Evolutionary conservation across 495 filamentous ascomycete species (phyloP).

Genomic region (Xylaria curta): DNA sequence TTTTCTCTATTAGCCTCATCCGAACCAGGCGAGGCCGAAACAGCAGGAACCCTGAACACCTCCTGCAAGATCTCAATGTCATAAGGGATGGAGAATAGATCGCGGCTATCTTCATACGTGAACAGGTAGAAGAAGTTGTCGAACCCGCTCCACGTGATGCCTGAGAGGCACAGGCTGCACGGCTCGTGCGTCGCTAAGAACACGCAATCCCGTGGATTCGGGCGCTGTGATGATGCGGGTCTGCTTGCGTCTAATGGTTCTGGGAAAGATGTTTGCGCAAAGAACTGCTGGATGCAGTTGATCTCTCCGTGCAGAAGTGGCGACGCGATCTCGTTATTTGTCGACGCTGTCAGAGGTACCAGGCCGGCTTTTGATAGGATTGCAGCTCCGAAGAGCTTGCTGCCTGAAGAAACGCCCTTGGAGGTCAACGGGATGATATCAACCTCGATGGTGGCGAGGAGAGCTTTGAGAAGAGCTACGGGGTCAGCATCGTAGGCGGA

Average conservation of each 20-base stretch:
- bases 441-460: slow-evolving; percentile 43
- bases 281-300: slow-evolving; percentile 54
- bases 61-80: slow-evolving; percentile 51
- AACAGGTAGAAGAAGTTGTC: slow-evolving; percentile 52
- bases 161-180: slow-evolving; percentile 49
- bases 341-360: slow-evolving; percentile 40
- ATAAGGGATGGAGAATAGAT: slow-evolving; percentile 49
- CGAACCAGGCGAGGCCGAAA: background rate
- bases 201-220: slow-evolving; percentile 41
- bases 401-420: slow-evolving; percentile 45
- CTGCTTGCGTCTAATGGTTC: slow-evolving; percentile 1
- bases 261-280: slow-evolving; percentile 29
- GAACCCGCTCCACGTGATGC: slow-evolving; percentile 54
- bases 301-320: slow-evolving; percentile 51
- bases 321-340: slow-evolving; percentile 48
- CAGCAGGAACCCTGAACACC: slow-evolving; percentile 45
- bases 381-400: slow-evolving; percentile 51
- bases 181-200: slow-evolving; percentile 54
- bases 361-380: slow-evolving; percentile 41
- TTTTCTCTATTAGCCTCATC: slow-evolving; percentile 12
- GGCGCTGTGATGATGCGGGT: slow-evolving; percentile 2
- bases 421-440: slow-evolving; percentile 44
- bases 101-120: slow-evolving; percentile 52
- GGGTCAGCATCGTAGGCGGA: slow-evolving; percentile 7
- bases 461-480: slow-evolving; percentile 36